These are phyloP conservation scores for Amanita thiersii DNA, from an alignment of 768 basidiomycete genomes.

Conservation along the genomic window DNA sequence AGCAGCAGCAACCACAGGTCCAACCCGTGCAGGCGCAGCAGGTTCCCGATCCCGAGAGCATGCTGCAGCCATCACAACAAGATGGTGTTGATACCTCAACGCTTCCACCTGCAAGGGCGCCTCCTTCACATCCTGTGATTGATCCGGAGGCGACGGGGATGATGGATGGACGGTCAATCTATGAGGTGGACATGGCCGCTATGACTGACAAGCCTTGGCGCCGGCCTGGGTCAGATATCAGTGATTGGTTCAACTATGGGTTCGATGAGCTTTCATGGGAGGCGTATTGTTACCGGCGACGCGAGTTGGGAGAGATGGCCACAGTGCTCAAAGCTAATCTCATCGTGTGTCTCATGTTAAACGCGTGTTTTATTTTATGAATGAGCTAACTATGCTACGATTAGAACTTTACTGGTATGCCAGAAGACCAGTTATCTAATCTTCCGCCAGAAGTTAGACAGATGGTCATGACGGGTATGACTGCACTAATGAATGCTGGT, in stretches of 20 bases:
- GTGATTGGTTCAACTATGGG: conserved; percentile 99
- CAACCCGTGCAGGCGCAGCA: conserved; percentile 15
- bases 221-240: conserved; percentile 82
- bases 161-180: conserved; percentile 69
- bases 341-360: conserved; percentile 41
- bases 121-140: conserved; percentile 73
- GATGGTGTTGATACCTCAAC: conserved; percentile 51
- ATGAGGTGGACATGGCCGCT: conserved; percentile 74
- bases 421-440: conserved; percentile 69
- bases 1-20: conserved; percentile 14
- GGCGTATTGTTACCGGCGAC: conserved; percentile 78
- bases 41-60: conserved; percentile 3
- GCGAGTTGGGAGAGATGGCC: conserved; percentile 74
- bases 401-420: conserved; percentile 77
- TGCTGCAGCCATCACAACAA: conserved; percentile 1
- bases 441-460: conserved; percentile 77
- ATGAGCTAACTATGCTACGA: conserved; percentile 6
- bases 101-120: conserved; percentile 61
- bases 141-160: conserved; percentile 60
- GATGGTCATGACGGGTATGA: conserved; percentile 82
- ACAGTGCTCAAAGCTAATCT: conserved; percentile 78
- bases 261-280: conserved; percentile 98
- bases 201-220: conserved; percentile 87
- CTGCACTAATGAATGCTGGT: conserved; percentile 56
- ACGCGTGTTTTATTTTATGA: not conserved